Conservation (phyloP, 371 early-diverging fungal genomes). For the Mucor circinelloides region DNA sequence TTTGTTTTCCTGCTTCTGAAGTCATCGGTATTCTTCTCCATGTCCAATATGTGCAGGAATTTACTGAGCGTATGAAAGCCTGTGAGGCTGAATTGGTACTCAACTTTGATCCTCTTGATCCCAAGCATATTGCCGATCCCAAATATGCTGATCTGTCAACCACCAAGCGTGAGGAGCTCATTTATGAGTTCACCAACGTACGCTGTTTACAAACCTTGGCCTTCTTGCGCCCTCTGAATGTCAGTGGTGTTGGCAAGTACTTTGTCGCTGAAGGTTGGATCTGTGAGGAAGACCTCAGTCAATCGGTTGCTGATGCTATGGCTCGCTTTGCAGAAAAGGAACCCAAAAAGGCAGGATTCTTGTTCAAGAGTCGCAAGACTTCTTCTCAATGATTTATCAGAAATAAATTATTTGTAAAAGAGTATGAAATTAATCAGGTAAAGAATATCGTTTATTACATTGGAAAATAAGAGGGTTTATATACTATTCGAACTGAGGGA, state of each 20-base stretch:
- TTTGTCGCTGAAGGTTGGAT: neutral
- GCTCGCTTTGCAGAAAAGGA: neutral
- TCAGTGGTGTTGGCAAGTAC: neutral
- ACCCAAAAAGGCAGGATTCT: neutral
- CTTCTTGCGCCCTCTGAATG: neutral
- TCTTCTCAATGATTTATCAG: too few relatives aligned
- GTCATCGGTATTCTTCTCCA: slow-evolving; percentile 1
- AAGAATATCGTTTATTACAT: too few relatives aligned
- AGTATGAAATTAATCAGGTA: too few relatives aligned
- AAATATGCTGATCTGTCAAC: neutral
- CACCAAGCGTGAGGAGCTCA: neutral
- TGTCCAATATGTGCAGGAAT: neutral
- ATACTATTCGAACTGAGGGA: too few relatives aligned
- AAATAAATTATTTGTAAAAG: too few relatives aligned
- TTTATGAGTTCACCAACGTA: neutral
- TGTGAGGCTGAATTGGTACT: neutral
- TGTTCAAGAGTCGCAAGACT: neutral
- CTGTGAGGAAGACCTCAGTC: neutral
- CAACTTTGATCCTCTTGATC: slow-evolving; percentile 5
- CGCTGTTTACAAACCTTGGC: neutral
- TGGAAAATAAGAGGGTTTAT: too few relatives aligned
- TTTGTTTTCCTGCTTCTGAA: slow-evolving; percentile 1
- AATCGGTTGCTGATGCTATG: neutral
- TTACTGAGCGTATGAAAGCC: neutral
- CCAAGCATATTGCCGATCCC: neutral